Percentiles rank a stretch among this genome's conserved stretches.
Conservation (phyloP, 352 stramenopile genomes). For the Globisporangium nunn region DNA sequence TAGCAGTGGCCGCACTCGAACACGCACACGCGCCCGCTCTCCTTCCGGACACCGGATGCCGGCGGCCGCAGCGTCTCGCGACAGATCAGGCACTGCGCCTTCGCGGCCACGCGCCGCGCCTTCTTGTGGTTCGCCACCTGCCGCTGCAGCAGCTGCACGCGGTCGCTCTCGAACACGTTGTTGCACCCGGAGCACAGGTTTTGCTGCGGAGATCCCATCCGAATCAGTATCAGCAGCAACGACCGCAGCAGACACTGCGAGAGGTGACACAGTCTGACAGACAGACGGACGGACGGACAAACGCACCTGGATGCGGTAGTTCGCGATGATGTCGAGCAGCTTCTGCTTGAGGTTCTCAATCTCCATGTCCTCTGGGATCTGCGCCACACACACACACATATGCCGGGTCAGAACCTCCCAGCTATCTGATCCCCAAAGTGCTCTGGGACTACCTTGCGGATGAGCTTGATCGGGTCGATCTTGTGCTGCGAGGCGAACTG, state of each 20-base stretch:
- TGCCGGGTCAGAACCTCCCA: too few species aligned
- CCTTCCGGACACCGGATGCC: conserved; percentile 24
- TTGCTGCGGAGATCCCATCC: conserved; percentile 27
- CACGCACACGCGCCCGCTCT: conserved; percentile 57
- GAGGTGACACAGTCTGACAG: too few species aligned
- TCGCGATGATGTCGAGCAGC: conserved; percentile 66
- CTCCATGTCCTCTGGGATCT: conserved; percentile 82
- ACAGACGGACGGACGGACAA: too few species aligned
- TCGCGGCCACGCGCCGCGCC: conserved; percentile 46
- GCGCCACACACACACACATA: neutral
- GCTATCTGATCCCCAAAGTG: too few species aligned
- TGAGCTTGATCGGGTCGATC: conserved; percentile 81
- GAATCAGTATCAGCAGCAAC: too few species aligned
- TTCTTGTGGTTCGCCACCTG: conserved; percentile 60
- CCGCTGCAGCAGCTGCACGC: conserved; percentile 55
- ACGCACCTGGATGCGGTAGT: conserved; percentile 64
- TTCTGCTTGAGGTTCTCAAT: conserved; percentile 81
- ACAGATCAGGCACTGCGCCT: conserved; percentile 63
- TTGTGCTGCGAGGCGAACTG: conserved; percentile 71
- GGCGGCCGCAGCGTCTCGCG: conserved; percentile 42
- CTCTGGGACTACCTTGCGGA: conserved; percentile 48
- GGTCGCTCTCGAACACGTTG: conserved; percentile 76
- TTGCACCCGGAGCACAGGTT: conserved; percentile 68
- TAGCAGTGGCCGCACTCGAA: conserved; percentile 84
- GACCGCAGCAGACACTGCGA: too few species aligned